Conservation (phyloP, 1,139 yeast species). For the Kurtzmaniella quercitrusa region DNA sequence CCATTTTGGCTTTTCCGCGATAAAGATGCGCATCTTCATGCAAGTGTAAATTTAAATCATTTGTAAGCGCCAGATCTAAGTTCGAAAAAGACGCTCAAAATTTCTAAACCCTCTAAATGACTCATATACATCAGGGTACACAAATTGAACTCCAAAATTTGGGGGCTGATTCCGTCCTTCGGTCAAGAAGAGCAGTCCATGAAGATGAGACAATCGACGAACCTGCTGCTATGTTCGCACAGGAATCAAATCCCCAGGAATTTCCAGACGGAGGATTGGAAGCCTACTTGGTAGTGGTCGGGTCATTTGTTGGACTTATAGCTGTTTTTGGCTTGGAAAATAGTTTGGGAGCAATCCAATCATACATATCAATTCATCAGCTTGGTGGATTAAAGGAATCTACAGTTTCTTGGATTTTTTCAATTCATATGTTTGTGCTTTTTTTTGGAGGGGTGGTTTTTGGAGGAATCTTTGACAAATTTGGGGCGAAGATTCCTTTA, state of each 20-base stretch:
- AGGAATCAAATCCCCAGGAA: constrained; percentile 21
- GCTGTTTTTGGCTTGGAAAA: constrained; percentile 64
- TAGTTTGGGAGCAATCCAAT: constrained; percentile 57
- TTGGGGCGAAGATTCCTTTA: constrained; percentile 49
- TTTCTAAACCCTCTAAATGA: not conserved
- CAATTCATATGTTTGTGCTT: constrained; percentile 52
- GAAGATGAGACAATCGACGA: not conserved
- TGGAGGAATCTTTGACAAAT: constrained; percentile 59
- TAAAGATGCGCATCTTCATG: no score
- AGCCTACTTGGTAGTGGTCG: constrained; percentile 59
- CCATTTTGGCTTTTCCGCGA: no score
- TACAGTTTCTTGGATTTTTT: constrained; percentile 61
- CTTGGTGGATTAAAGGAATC: constrained; percentile 38
- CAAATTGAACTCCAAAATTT: not conserved
- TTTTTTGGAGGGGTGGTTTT: constrained; percentile 56
- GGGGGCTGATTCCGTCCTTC: not conserved
- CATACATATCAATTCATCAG: constrained; percentile 51
- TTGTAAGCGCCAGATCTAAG: no score
- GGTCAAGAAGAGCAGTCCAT: not conserved
- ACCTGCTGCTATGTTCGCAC: constrained; percentile 18
- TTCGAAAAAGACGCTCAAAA: no score
- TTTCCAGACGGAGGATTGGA: constrained; percentile 63
- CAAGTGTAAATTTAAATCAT: no score
- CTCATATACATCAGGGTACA: not conserved
- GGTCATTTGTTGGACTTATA: constrained; percentile 55